Base-by-base conservation (phyloP, 306 rosid species). In the Vigna angularis region DNA sequence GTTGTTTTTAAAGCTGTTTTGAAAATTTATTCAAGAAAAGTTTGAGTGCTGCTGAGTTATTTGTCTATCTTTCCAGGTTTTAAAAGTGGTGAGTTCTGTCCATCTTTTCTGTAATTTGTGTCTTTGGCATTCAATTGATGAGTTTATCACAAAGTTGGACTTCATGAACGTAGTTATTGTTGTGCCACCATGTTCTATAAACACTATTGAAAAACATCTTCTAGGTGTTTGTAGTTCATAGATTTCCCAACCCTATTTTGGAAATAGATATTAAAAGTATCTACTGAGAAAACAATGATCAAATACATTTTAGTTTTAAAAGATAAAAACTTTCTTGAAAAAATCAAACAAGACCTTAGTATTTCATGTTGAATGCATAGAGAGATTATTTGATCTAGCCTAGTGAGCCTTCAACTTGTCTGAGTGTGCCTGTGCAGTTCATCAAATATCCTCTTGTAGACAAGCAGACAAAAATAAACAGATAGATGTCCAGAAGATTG, bases 371-470 rank as follows among this genome's bases (percentile, higher is more conserved):
- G 34, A 30, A 30, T 30, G 34, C 34, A 30, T 30, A 24, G 28
- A 30, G 34, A 0, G 34, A 30, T 3, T 30, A 30, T 3, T 30
- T 30, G 3, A 30, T 30, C 34, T 30, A 30, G 34, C 34, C 34
- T 30, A 30, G 34, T 30, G 34, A 4, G 34, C 34, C 34, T 30
- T 30, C 34, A 4, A 30, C 5, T 30, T 30, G 34, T 30, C 5
- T 32, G 36, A 32, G 36, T 32, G 36, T 32, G 36, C 6, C 36
- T 32, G 36, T 32, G 76, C 34, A 51, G 80, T 42, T 76, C 59
- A 69, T 40, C 36, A 18, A 22, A 82, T 59, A 62, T 61, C 57
- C 30, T 51, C 56, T 30, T 52, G 78, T 18, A 76, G 66, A 36
- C 3, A 6, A 38, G 65, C 58, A 50, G 11, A 14, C 36, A 15